Evolutionary conservation across 441 rosid species (phyloP), one percentile per base, ranked within the genome.

Genomic region (Pelargonium citronellum): DNA sequence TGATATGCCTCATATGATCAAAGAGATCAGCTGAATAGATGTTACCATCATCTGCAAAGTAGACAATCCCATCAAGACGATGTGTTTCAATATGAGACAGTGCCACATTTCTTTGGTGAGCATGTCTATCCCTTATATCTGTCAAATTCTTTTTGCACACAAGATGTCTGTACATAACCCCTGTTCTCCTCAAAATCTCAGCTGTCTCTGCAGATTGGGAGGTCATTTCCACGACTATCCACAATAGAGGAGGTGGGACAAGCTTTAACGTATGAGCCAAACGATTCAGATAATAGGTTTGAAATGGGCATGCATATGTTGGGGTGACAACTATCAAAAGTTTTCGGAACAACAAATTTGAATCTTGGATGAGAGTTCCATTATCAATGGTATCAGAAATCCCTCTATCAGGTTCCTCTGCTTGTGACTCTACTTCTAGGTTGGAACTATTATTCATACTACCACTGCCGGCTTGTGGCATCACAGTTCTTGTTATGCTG

Each of bases 151-250:
- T 80, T 17, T 76, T 73, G 74, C 87, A 86, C 66, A 83, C 80
- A 13, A 88, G 87, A 81, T 86, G 93, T 76, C 89, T 81, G 73
- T 85, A 85, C 84, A 82, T 80, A 39, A 85, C 76, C 67, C 93
- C 83, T 16, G 84, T 81, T 73, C 79, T 80, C 73, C 87, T 80
- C 66, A 88, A 78, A 60, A 82, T 69, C 68, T 86, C 77, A 34
- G 89, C 88, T 11, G 86, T 79, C 80, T 86, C 86, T 8, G 77
- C 82, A 49, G 89, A 85, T 75, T 86, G 91, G 49, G 83, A 72
- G 69, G 79, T 66, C 86, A 77, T 79, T 78, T 86, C 91, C 78
- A 86, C 88, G 65, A 86, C 93, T 53, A 85, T 81, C 93, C 93
- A 88, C 81, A 88, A 69, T 17, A 88, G 72, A 66, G 91, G 93